phyloP scores from a whole-genome alignment of 495 filamentous ascomycete species.

The Acidomyces sp. region DNA sequence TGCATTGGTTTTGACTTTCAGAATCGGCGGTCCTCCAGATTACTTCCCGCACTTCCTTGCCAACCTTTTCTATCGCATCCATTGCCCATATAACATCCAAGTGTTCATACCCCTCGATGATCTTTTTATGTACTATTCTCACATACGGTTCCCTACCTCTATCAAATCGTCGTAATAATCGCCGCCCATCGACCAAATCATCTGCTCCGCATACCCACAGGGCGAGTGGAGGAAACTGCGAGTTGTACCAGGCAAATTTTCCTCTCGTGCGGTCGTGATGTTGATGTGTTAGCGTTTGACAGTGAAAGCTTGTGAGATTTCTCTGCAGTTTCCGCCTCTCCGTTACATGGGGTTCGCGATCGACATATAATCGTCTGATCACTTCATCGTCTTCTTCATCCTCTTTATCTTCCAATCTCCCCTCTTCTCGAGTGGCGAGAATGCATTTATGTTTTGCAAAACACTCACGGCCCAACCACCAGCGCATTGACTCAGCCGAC shows the following conservation, averaged over 20 bases:
- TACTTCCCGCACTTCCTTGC: conserved; percentile 65
- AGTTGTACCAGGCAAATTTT: conserved; percentile 63
- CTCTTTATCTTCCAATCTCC: conserved; percentile 43
- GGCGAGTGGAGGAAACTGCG: conserved; percentile 68
- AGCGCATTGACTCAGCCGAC: conserved; percentile 79
- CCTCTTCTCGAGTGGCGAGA: conserved; percentile 60
- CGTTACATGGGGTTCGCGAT: conserved; percentile 10
- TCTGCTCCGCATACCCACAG: conserved; percentile 80
- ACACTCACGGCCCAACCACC: conserved; percentile 88
- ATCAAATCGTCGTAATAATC: conserved; percentile 60
- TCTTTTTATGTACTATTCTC: conserved; percentile 60
- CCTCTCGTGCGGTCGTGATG: conserved; percentile 19
- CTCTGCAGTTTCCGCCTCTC: conserved; percentile 11
- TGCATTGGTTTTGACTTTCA: conserved; percentile 42
- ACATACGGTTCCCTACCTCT: conserved; percentile 73
- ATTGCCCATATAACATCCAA: conserved; percentile 95
- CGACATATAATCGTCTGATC: conserved; percentile 19
- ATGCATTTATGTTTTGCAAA: conserved; percentile 91
- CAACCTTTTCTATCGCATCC: conserved; percentile 73
- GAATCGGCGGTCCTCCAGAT: conserved; percentile 60
- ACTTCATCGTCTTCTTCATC: conserved; percentile 38
- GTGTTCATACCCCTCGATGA: conserved; percentile 88
- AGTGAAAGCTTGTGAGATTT: conserved; percentile 12
- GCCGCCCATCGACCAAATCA: conserved; percentile 67
- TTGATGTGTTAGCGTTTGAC: conserved; percentile 6